These are phyloP conservation scores for Blastobotrys malaysiensis DNA, from an alignment of 1,139 yeast species.

Conservation along the genomic window DNA sequence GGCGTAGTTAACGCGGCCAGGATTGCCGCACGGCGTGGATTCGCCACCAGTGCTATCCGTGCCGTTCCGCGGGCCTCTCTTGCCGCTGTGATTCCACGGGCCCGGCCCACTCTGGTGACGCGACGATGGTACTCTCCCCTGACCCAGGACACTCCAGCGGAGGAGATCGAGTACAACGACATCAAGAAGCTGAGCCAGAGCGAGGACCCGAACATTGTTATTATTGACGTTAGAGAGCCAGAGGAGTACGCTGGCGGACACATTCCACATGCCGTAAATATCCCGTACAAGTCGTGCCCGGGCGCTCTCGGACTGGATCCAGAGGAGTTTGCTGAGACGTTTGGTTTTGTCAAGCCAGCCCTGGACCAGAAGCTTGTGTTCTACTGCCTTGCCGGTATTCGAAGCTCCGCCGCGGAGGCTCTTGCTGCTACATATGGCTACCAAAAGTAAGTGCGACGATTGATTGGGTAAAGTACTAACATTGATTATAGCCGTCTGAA, in stretches of 20 bases:
- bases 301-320: slow-evolving; percentile 81
- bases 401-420: slow-evolving; percentile 88
- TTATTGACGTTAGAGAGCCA: slow-evolving; percentile 92
- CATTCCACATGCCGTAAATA: slow-evolving; percentile 79
- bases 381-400: slow-evolving; percentile 89
- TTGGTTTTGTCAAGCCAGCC: slow-evolving; percentile 80
- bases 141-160: slow-evolving; percentile 41
- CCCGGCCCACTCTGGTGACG: neutral
- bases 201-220: slow-evolving; percentile 43
- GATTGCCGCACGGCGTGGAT: neutral
- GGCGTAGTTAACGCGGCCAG: neutral
- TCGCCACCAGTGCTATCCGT: neutral
- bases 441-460: slow-evolving; percentile 37
- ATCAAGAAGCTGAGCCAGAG: slow-evolving; percentile 45
- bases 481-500: slow-evolving; percentile 38
- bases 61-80: neutral
- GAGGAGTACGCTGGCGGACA: slow-evolving; percentile 63
- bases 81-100: neutral
- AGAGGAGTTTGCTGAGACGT: slow-evolving; percentile 74
- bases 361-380: slow-evolving; percentile 70
- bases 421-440: slow-evolving; percentile 89
- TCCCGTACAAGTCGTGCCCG: slow-evolving; percentile 88
- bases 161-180: slow-evolving; percentile 50
- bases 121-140: slow-evolving; percentile 26
- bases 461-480: slow-evolving; percentile 23